Evolutionary conservation across 768 basidiomycete genomes (phyloP), one percentile per base, ranked within the genome.

Genomic region (Suillus hirtellus): DNA sequence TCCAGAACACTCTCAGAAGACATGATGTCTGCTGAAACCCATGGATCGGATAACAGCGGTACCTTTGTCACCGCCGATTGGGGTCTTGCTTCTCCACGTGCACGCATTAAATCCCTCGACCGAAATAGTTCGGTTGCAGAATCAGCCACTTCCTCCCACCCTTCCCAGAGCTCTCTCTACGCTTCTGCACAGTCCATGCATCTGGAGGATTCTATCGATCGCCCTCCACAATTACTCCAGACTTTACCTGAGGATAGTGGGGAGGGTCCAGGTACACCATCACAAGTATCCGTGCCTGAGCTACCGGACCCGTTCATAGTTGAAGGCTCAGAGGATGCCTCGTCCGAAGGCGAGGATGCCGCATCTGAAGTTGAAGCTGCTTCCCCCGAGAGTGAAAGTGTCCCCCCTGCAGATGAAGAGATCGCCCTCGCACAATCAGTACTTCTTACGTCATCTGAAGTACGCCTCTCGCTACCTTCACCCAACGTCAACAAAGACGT

Each of bases 241-340:
- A 40, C 52, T 11, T 53, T 54, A 3, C 53, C 64, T 19, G 63
- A 65, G 37, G 24, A 73, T 68, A 60, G 14, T 61, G 10, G 19
- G 31, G 47, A 60, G 60, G 27, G 34, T 53, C 47, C 53, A 64
- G 10, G 35, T 59, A 21, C 55, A 60, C 37, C 69, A 34, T n/a
- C 63, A 31, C 63, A 58, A n/a, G 75, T 75, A 35, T 70, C 79
- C 49, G 84, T 84, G 69, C 79, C 80, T 47, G 82, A 83, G 61
- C 80, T 81, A 6, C 84, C 85, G 17, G 80, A 90, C 72, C 86
- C 86, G 1, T 89, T 87, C 77, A 77, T 88, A 58, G 75, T 86
- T 42, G 88, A 88, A 67, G 86, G 85, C 63, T 79, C 82, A 43
- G 79, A 80, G 49, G 77, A 76, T 4, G 69, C 75, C 21, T 79